Base-by-base conservation (phyloP, 2,329 filamentous ascomycete species). In the Chalara sp. region DNA sequence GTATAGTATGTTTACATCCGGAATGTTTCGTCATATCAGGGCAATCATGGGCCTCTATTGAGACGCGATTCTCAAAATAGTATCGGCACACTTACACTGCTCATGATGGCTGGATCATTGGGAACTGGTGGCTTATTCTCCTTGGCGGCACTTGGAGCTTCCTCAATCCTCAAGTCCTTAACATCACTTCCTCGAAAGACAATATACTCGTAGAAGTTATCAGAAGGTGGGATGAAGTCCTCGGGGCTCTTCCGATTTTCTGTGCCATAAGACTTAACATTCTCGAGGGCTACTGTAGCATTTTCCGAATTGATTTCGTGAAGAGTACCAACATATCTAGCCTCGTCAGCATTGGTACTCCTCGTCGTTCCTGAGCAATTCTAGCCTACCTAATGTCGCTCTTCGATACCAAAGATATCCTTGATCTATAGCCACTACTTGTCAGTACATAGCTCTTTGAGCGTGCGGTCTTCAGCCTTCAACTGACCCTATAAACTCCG, bases 241-340 rank as follows among this genome's bases (percentile, higher is more conserved):
- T 85, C 80, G 13, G 86, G 84, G 59, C 78, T 81, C 65, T 85
- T 86, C 58, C 93, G 88, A 51, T 90, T 91, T 74, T 99, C 93
- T 32, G 93, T 96, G 61, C 93, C 93, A 66, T 86, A 95, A 4
- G 92, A 97, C 57, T 84, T 82, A 68, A 99, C 93, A 80, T 96
- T 92, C 68, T 99, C 91, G 58, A 99, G 83, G 41, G 93, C 95
- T 65, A 99, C 95, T 58, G 93, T 97, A 44, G 92, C 95, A 62
- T 89, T 87, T 70, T 96, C 91, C 56, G 92, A 95, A 72, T 96
- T 96, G 80, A 99, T 99, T 70, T 96, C 89, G 73, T 96, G 90
- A 48, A 99, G 83, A 49, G 87, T 92, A 61, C 93, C 93, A 66
- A 95, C 89, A 75, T 97, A 97, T 72, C 91, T 96, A 65, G 53